A percentile compares a stretch with the other conserved stretches of the same genome.
Evolutionary conservation across 768 basidiomycete species (phyloP).

Genomic region (Suillus hirtellus): DNA sequence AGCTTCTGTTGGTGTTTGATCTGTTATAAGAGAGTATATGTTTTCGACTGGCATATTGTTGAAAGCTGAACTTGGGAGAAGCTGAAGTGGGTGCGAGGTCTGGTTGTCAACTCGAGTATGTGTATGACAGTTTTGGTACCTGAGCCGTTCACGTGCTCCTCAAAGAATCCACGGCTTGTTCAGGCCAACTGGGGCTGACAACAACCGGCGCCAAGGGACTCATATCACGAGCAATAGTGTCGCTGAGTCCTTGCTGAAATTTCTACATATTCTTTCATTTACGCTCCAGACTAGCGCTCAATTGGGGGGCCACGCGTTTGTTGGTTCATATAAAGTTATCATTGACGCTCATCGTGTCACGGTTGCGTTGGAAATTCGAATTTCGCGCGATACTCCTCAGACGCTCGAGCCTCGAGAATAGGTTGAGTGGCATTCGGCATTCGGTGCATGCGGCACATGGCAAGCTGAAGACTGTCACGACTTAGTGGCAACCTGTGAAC

Average conservation of each 20-base stretch:
- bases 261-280: neutral
- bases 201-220: neutral
- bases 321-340: neutral
- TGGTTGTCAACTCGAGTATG: constrained; percentile 1
- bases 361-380: neutral
- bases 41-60: constrained; percentile 7
- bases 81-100: neutral
- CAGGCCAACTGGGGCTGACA: neutral
- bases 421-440: neutral
- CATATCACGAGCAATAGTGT: neutral
- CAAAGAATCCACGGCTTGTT: neutral
- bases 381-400: neutral
- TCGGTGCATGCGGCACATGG: neutral
- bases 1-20: neutral
- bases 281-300: neutral
- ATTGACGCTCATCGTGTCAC: neutral
- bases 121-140: constrained; percentile 1
- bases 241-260: neutral
- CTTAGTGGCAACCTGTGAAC: neutral
- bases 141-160: neutral
- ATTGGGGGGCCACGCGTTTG: neutral
- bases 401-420: neutral
- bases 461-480: neutral
- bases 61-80: neutral
- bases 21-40: neutral